A percentile compares a stretch with the other conserved stretches of the same genome.
Conservation (phyloP, 176 grass and related monocot species). For the Panicum miliaceum region DNA sequence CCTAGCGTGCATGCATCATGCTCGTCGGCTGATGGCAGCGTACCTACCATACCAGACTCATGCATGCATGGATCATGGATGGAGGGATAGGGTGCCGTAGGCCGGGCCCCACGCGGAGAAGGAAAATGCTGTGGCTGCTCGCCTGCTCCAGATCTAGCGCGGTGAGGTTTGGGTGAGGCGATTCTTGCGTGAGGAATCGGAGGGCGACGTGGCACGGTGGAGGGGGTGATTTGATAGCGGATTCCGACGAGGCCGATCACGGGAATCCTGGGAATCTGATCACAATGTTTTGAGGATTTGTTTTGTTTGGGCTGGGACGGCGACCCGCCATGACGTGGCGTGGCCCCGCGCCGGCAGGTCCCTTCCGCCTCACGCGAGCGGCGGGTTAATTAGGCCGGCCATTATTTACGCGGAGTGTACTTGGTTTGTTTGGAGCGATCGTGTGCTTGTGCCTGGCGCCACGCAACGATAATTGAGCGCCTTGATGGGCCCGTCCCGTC, state of each 20-base stretch:
- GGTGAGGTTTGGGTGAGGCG: not conserved
- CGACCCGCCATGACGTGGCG: too few relatives aligned
- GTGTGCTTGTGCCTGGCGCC: too few relatives aligned
- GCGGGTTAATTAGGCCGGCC: slow-evolving; percentile 10
- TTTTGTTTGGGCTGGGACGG: too few relatives aligned
- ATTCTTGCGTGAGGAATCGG: not conserved
- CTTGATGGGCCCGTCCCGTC: not conserved
- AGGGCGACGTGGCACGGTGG: not conserved
- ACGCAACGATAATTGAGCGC: not conserved
- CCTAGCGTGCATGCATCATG: not conserved
- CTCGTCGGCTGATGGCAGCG: not conserved
- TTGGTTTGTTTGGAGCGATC: too few relatives aligned
- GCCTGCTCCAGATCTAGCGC: too few relatives aligned
- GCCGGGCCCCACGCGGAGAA: not conserved
- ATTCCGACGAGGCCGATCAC: not conserved
- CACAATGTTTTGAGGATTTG: too few relatives aligned
- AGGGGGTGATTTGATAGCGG: not conserved
- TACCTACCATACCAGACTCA: not conserved
- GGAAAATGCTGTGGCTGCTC: not conserved
- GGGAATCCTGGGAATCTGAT: not conserved
- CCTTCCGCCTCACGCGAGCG: not conserved
- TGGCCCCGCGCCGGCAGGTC: not conserved
- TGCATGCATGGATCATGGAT: too few relatives aligned
- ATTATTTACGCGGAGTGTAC: too few relatives aligned
- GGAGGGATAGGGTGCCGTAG: not conserved